Evolutionary conservation across 139 green algal genomes (phyloP), one percentile per base, ranked within the genome.

Genomic region (Coccomyxa sp.): DNA sequence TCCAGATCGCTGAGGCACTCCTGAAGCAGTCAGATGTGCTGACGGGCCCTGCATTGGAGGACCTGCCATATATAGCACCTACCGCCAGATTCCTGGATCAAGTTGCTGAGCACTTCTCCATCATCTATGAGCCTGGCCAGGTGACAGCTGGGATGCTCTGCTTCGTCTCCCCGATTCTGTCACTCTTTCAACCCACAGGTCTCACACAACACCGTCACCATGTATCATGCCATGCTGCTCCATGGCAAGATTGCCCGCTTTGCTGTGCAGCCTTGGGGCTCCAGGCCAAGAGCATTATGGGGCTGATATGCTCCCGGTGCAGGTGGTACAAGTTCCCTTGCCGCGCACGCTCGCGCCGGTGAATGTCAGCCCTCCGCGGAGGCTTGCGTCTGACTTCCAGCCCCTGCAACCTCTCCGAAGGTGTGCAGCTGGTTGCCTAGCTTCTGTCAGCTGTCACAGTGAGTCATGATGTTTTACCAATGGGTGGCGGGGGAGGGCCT

Each of bases 1-100:
- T 94, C 39, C 84, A 93, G 70, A 55, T 89, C 3, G 64, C 84
- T 9, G 90, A 93, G 82, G 82, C 91, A 79, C 78, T 94, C 76
- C 76, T 93, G 39, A 83, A 83, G 55, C 74, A 82, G 18, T 74
- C 54, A 0, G 85, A 88, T 16, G 39, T 75, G 22, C 71, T 86
- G 35, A 75, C 84, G 36, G 79, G 83, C 38, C 50, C 75, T 2
- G 39, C 31, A 22, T 39, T 78, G 12, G 27, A 55, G 40, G 31
- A 89, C 14, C 79, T 92, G 37, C 86, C 88, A 0, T n/a, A 55
- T 8, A 78, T 36, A 31, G 81, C 81, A 6, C 81, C 80, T 27
- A 77, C 85, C 1, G 79, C 71, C 3, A n/a, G 64, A 0, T 93
- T 94, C 55, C 71, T 94, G n/a, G 70, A 68, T n/a, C n/a, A n/a